A percentile compares a stretch with the other conserved stretches of the same genome.
Evolutionary conservation across 116 monocot species (phyloP).

Genomic region (Papilionanthe hybrid): DNA sequence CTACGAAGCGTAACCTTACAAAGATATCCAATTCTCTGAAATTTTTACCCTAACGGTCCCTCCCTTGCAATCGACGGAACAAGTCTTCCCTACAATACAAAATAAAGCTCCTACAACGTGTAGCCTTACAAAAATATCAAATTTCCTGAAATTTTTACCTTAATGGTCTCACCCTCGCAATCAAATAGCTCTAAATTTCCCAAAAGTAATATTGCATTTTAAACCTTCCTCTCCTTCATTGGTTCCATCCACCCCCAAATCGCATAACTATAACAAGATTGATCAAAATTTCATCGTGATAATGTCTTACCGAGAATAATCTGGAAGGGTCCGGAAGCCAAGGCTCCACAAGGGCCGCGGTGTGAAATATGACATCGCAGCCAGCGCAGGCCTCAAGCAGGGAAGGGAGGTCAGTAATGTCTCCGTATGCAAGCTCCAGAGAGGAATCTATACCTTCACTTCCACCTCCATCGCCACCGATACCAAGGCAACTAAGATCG

Average conservation of each 20-base stretch:
- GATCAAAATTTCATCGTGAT: not conserved
- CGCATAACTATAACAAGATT: not conserved
- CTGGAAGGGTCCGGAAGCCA: constrained; percentile 82
- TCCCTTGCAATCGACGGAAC: too few relatives aligned
- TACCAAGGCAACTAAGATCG: constrained; percentile 39
- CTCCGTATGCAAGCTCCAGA: constrained; percentile 75
- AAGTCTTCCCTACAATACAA: too few relatives aligned
- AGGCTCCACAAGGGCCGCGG: constrained; percentile 76
- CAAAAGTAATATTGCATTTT: not conserved
- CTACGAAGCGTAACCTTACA: too few relatives aligned
- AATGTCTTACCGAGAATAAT: constrained; percentile 47
- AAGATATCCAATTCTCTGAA: too few relatives aligned
- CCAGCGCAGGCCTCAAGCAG: constrained; percentile 52
- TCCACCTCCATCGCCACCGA: not conserved
- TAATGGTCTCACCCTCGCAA: not conserved
- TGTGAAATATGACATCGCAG: constrained; percentile 72
- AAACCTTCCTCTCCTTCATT: not conserved
- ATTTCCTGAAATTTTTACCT: not conserved
- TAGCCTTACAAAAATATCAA: not conserved
- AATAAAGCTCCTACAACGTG: too few relatives aligned
- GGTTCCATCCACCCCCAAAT: not conserved
- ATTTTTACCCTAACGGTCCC: too few relatives aligned
- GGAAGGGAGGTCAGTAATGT: constrained; percentile 73
- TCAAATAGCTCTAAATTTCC: not conserved
- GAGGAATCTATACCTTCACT: not conserved